phyloP scores from a whole-genome alignment of 371 early-diverging fungal species.

The Dipsacomyces acuminosporus region DNA sequence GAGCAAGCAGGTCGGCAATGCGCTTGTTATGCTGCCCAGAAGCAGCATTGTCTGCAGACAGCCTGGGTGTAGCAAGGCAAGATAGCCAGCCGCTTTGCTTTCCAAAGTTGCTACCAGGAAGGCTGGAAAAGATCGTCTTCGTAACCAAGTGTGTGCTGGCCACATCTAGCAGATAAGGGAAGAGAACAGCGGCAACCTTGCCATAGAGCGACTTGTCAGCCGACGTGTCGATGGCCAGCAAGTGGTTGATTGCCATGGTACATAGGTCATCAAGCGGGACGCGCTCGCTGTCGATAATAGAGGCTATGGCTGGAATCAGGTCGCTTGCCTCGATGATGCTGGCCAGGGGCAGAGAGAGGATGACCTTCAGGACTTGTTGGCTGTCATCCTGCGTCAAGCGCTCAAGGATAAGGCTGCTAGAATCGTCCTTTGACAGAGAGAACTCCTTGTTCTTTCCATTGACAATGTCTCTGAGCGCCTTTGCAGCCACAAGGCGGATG shows the following conservation, averaged over 20 bases:
- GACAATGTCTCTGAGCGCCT: conserved; percentile 27
- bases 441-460: conserved; percentile 14
- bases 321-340: conserved; percentile 2
- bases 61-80: conserved; percentile 13
- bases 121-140: conserved; percentile 23
- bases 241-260: conserved; percentile 14
- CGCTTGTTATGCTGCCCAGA: conserved; percentile 5
- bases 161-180: conserved; percentile 32
- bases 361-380: conserved; percentile 13
- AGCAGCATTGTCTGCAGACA: conserved; percentile 3
- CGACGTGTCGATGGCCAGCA: conserved; percentile 39
- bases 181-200: conserved; percentile 29
- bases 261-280: conserved; percentile 11
- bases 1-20: conserved; percentile 16
- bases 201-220: conserved; percentile 30
- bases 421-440: conserved; percentile 9
- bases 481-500: conserved; percentile 41
- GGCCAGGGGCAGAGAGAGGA: conserved; percentile 23
- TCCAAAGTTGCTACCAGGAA: conserved; percentile 39
- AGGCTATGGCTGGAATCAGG: conserved; percentile 17
- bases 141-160: conserved; percentile 33
- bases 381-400: conserved; percentile 31
- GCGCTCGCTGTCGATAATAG: conserved; percentile 14
- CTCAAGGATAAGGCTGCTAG: conserved; percentile 10
- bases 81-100: conserved; percentile 42